A percentile compares a stretch with the other conserved stretches of the same genome.
Conservation (phyloP, 768 basidiomycete species). For the Lentinula raphanica region DNA sequence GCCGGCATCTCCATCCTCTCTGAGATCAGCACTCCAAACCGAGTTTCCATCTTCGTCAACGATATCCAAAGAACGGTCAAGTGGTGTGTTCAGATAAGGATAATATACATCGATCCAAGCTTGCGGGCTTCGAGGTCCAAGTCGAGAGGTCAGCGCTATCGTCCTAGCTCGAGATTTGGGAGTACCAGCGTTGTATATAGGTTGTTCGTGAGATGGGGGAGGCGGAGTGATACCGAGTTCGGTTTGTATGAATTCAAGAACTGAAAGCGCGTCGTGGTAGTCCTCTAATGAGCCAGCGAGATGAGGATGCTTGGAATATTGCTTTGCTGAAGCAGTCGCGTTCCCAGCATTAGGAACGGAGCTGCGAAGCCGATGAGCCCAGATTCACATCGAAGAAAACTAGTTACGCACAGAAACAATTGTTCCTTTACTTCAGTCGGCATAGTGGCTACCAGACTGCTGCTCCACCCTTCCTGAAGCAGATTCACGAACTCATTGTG, state of each 20-base stretch:
- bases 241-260: slow-evolving; percentile 63
- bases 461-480: background rate
- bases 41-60: slow-evolving; percentile 48
- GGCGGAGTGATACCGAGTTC: slow-evolving; percentile 51
- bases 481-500: background rate
- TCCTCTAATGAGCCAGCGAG: slow-evolving; percentile 63
- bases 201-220: slow-evolving; percentile 23
- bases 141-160: slow-evolving; percentile 40
- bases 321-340: slow-evolving; percentile 51
- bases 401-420: slow-evolving; percentile 1
- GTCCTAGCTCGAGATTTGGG: slow-evolving; percentile 63
- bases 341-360: slow-evolving; percentile 53
- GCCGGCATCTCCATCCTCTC: slow-evolving; percentile 61
- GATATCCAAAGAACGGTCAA: slow-evolving; percentile 64
- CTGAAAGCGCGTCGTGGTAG: slow-evolving; percentile 55
- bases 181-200: slow-evolving; percentile 71
- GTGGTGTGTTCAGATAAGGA: slow-evolving; percentile 71
- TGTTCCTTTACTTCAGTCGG: background rate
- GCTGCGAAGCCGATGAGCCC: slow-evolving; percentile 22
- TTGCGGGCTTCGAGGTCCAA: slow-evolving; percentile 41
- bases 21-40: slow-evolving; percentile 67
- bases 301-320: slow-evolving; percentile 66
- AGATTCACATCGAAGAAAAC: background rate
- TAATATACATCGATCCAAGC: slow-evolving; percentile 90
- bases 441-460: background rate